Conservation (phyloP, 78 protist genomes). For the Dictyostelium discoideum region DNA sequence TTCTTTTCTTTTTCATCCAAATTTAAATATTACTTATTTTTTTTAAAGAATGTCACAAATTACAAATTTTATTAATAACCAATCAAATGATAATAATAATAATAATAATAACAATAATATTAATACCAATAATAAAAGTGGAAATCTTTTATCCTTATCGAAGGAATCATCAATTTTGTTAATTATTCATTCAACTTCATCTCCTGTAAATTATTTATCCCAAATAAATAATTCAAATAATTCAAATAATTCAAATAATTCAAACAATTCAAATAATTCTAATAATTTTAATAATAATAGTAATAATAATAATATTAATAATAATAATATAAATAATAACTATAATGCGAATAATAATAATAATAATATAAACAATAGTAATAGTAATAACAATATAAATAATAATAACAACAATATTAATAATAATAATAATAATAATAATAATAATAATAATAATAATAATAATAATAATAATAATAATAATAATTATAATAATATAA, state of each 20-base stretch:
- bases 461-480: neutral
- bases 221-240: neutral
- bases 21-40: neutral
- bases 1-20: neutral
- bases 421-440: neutral
- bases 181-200: slow-evolving; percentile 5
- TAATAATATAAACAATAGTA: neutral
- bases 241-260: neutral
- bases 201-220: neutral
- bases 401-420: neutral
- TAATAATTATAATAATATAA: neutral
- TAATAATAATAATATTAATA: too few species aligned
- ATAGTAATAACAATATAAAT: neutral
- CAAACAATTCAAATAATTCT: too few species aligned
- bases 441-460: neutral
- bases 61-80: neutral
- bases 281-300: too few species aligned
- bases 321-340: neutral
- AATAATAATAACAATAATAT: too few species aligned
- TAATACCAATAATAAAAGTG: neutral
- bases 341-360: neutral
- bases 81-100: neutral
- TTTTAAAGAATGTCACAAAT: neutral
- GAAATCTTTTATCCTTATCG: slow-evolving; percentile 16
- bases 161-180: slow-evolving; percentile 12